These are phyloP conservation scores for Phytophthora idaei DNA, from an alignment of 352 stramenopile genomes.

Conservation along the genomic window DNA sequence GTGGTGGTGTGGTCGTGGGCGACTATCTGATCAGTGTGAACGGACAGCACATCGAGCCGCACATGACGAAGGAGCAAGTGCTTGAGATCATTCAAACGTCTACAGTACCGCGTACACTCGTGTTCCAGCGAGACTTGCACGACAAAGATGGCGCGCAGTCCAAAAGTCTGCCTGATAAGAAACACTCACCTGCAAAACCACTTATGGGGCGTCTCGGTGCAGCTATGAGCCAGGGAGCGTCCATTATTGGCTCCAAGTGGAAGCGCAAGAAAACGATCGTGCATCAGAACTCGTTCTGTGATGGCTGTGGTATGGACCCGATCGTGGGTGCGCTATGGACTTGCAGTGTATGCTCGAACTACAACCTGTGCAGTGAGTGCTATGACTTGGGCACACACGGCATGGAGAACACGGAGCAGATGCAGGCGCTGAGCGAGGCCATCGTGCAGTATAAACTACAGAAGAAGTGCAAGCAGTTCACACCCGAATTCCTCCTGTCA, in stretches of 20 bases:
- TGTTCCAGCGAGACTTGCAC: constrained; percentile 56
- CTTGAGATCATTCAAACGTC: constrained; percentile 64
- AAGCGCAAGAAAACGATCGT: constrained; percentile 75
- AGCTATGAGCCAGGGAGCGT: constrained; percentile 64
- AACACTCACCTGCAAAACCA: constrained; percentile 38
- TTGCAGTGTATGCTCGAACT: constrained; percentile 75
- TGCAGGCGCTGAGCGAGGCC: constrained; percentile 70
- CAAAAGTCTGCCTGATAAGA: constrained; percentile 50
- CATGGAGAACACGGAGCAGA: constrained; percentile 74
- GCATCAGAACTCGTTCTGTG: constrained; percentile 69
- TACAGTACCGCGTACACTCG: constrained; percentile 51
- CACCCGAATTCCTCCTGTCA: constrained; percentile 72
- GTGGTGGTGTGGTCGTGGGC: constrained; percentile 58
- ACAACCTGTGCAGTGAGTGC: constrained; percentile 72
- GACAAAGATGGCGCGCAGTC: constrained; percentile 43
- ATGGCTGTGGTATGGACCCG: constrained; percentile 74
- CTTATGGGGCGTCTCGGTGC: constrained; percentile 63
- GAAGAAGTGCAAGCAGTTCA: constrained; percentile 82
- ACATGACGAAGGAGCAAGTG: constrained; percentile 69
- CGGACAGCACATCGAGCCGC: constrained; percentile 56
- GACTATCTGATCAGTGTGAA: constrained; percentile 73
- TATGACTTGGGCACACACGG: constrained; percentile 77
- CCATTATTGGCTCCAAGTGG: constrained; percentile 64
- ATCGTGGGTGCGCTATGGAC: constrained; percentile 71
- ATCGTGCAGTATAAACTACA: constrained; percentile 74